Percentiles rank a stretch among this genome's conserved stretches.
phyloP scores from a whole-genome alignment of 1,284 basidiomycete species.

The Tilletia indica region DNA sequence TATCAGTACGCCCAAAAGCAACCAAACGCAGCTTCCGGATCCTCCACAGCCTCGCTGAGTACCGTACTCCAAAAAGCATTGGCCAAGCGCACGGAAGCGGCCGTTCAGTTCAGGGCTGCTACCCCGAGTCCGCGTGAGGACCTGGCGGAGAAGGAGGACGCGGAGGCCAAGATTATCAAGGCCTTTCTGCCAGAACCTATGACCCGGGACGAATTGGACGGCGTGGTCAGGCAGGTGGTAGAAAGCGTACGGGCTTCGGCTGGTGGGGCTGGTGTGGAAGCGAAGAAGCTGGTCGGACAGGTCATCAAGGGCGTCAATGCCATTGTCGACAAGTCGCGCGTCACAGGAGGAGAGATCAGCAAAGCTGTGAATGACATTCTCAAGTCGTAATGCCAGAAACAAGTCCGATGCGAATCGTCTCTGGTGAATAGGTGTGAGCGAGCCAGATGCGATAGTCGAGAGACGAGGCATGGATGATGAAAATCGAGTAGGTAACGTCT shows the following conservation, averaged over 20 bases:
- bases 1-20: slow-evolving; percentile 42
- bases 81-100: slow-evolving; percentile 35
- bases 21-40: slow-evolving; percentile 23
- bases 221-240: slow-evolving; percentile 9
- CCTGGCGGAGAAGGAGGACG: slow-evolving; percentile 43
- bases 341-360: slow-evolving; percentile 14
- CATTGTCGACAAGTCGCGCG: slow-evolving; percentile 12
- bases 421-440: background rate
- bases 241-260: slow-evolving; percentile 4
- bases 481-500: no score
- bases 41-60: slow-evolving; percentile 18
- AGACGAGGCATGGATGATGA: no score
- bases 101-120: slow-evolving; percentile 37
- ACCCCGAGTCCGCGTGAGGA: slow-evolving; percentile 38
- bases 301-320: slow-evolving; percentile 9
- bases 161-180: slow-evolving; percentile 33
- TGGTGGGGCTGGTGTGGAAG: background rate
- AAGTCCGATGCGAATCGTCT: no score
- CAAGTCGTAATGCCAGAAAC: background rate
- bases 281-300: slow-evolving; percentile 8
- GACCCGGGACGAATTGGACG: slow-evolving; percentile 17
- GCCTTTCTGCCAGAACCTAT: slow-evolving; percentile 35
- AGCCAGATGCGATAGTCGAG: background rate
- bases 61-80: slow-evolving; percentile 40
- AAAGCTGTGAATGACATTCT: slow-evolving; percentile 3